Conservation (phyloP, 2,329 filamentous ascomycete genomes). For the Claviceps monticola region DNA sequence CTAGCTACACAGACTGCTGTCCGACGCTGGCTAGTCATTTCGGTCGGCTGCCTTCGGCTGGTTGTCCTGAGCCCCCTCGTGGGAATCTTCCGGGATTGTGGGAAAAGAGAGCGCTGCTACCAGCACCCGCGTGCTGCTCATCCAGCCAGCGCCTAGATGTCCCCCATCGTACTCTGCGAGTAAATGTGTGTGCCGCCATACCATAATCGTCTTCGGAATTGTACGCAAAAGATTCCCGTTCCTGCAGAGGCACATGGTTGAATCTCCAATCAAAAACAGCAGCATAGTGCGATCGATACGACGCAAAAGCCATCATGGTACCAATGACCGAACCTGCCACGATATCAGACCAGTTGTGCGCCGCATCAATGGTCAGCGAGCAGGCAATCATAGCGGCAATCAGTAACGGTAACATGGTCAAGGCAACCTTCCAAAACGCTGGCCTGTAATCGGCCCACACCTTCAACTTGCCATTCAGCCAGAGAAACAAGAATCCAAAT, state of each 20-base stretch:
- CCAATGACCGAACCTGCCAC: slow-evolving; percentile 51
- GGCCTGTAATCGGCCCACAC: slow-evolving; percentile 54
- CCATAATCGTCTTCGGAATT: slow-evolving; percentile 9
- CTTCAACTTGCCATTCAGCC: slow-evolving; percentile 60
- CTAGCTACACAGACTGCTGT: neutral
- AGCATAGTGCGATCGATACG: slow-evolving; percentile 54
- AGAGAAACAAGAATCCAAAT: slow-evolving; percentile 50
- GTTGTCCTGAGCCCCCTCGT: neutral
- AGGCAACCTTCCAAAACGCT: slow-evolving; percentile 51
- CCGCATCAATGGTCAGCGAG: slow-evolving; percentile 48
- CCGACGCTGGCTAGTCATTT: neutral
- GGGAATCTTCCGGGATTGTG: neutral
- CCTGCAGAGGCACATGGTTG: slow-evolving; percentile 50
- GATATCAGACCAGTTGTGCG: slow-evolving; percentile 59
- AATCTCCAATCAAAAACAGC: slow-evolving; percentile 55
- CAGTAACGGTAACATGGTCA: slow-evolving; percentile 44
- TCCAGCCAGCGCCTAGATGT: slow-evolving; percentile 8
- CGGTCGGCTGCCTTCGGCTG: neutral
- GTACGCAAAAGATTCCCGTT: slow-evolving; percentile 10
- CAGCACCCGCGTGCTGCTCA: neutral
- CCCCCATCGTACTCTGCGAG: slow-evolving; percentile 15
- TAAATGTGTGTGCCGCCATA: slow-evolving; percentile 11
- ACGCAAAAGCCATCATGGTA: slow-evolving; percentile 43
- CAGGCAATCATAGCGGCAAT: slow-evolving; percentile 46
- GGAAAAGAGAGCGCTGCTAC: neutral